phyloP scores from a whole-genome alignment of 176 grass and related monocot species.

The Eleusine indica region DNA sequence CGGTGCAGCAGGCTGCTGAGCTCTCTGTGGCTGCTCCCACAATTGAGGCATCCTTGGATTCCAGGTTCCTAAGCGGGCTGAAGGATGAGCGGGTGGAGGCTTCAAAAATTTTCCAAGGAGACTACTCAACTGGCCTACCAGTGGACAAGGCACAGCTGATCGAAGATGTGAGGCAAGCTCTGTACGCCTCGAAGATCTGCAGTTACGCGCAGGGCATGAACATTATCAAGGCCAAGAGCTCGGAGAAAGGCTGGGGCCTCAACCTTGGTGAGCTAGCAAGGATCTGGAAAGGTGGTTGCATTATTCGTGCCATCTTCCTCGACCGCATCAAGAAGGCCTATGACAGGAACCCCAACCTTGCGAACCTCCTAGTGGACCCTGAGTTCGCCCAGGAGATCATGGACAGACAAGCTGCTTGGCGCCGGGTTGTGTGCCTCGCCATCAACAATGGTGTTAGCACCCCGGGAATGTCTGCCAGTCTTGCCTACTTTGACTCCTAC shows the following conservation, averaged over 20 bases:
- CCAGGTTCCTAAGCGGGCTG: constrained; percentile 74
- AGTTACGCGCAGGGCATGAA: constrained; percentile 87
- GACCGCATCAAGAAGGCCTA: constrained; percentile 90
- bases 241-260: constrained; percentile 71
- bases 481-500: constrained; percentile 85
- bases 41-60: constrained; percentile 82
- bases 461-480: constrained; percentile 67
- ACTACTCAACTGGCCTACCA: constrained; percentile 36
- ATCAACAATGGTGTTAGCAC: constrained; percentile 84
- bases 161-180: constrained; percentile 71
- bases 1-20: constrained; percentile 78
- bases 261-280: constrained; percentile 80
- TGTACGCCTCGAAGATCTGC: constrained; percentile 83
- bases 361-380: constrained; percentile 76
- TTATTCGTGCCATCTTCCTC: constrained; percentile 82
- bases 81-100: constrained; percentile 69
- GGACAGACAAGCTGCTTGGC: constrained; percentile 72
- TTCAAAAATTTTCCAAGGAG: constrained; percentile 67
- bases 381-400: constrained; percentile 82
- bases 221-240: constrained; percentile 78
- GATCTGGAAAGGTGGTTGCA: constrained; percentile 93
- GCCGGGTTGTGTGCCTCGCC: constrained; percentile 66
- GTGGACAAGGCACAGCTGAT: constrained; percentile 81
- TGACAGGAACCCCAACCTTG: constrained; percentile 60
- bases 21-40: constrained; percentile 82